Base-by-base conservation (phyloP, 1,139 yeast genomes). In the Barnettozyma hawaiiensis region DNA sequence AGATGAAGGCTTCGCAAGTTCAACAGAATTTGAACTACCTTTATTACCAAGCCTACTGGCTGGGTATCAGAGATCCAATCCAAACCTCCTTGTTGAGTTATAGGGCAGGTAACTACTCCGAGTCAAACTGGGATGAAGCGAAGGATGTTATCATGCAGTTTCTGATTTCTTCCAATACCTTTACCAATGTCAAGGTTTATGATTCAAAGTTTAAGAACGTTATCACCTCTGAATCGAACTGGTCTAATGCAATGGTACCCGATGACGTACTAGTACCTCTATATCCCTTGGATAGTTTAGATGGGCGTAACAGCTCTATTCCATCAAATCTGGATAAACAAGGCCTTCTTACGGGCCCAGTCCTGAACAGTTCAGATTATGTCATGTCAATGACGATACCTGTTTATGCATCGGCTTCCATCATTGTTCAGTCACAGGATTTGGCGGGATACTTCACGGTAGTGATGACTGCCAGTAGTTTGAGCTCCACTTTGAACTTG, bases 1-100 rank as follows among this genome's bases (percentile, higher is more conserved):
- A 84, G 58, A 67, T 89, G 44, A 87, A 86, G 60, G 77, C 92
- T 1, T 75, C 92, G 0, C 96, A 89, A 60, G 70, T 87, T 12
- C 73, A 73, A 43, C 96, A 86, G 62, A 74, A 78, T 31, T 65
- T 85, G 47, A 74, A 75, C 49, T 73, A 70, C 45, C 64, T 80
- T 20, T 82, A 78, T 57, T 85, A 81, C 59, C 95, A 86, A 59
- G 75, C 81, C 2, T 73, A 74, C 46, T 81, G 85, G 71, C 64
- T 87, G n/a, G 67, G 87, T 3, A 69, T 77, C 2, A 71, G 81
- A 49, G 85, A 79, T 48, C 62, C 78, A 2, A 61, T 87, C 9
- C 81, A 80, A 47, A 56, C 62, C 22, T 81, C 94, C 0, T 64
- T 87, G 37, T 69, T 79, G 2, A 69, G 75, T 33, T 78, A 76